These are phyloP conservation scores for Pythium aquatile DNA, from an alignment of 352 stramenopile species.

Conservation along the genomic window DNA sequence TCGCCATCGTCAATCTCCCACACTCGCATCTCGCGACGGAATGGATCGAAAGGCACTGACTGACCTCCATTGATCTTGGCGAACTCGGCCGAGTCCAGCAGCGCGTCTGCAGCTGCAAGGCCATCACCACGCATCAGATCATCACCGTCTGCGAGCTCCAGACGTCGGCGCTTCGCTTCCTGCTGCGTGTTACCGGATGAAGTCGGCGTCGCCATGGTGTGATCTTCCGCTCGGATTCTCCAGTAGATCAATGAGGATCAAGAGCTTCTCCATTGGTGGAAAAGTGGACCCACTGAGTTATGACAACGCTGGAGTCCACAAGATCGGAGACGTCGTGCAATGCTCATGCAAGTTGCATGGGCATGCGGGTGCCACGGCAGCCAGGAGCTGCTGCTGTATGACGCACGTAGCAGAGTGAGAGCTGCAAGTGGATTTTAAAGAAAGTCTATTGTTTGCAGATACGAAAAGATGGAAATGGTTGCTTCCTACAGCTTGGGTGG, in stretches of 20 bases:
- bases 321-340: too few species aligned
- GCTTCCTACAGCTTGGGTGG: background rate
- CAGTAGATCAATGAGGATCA: too few species aligned
- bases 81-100: conserved; percentile 31
- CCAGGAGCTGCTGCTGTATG: too few species aligned
- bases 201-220: background rate
- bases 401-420: too few species aligned
- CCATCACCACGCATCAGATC: background rate
- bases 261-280: too few species aligned
- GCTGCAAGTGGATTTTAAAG: background rate
- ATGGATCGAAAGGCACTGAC: background rate
- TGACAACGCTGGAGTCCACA: too few species aligned
- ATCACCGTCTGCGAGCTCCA: conserved; percentile 3
- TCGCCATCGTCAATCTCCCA: too few species aligned
- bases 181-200: conserved; percentile 10
- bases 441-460: background rate
- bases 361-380: too few species aligned
- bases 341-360: too few species aligned
- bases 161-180: conserved; percentile 18
- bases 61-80: conserved; percentile 31
- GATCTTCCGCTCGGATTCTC: background rate
- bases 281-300: too few species aligned
- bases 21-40: too few species aligned
- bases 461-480: background rate
- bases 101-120: background rate